A percentile compares a stretch with the other conserved stretches of the same genome.
Evolutionary conservation across 176 grass and related monocot species (phyloP).

Genomic region (Musa acuminata): DNA sequence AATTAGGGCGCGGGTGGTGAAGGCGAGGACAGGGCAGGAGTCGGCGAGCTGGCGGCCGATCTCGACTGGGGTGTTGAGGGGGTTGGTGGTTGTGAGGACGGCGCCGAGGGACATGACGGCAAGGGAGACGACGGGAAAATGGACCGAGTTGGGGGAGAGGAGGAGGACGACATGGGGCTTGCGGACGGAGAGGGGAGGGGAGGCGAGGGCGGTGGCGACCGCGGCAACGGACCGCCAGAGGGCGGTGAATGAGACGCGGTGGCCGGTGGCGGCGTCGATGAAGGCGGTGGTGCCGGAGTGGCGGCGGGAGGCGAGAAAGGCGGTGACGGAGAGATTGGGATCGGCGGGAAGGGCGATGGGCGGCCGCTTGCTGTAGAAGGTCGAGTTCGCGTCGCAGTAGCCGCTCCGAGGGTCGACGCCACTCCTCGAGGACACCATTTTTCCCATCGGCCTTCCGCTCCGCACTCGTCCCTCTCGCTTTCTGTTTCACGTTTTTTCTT

Average conservation of each 20-base stretch:
- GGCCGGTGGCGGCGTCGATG: slow-evolving; percentile 55
- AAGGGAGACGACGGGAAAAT: too few species aligned
- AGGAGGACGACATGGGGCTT: slow-evolving; percentile 72
- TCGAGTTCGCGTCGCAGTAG: too few species aligned
- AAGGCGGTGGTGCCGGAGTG: slow-evolving; percentile 72
- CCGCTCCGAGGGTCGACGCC: too few species aligned
- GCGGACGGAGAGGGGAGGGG: slow-evolving; percentile 53
- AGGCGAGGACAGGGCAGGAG: too few species aligned
- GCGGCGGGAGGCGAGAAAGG: slow-evolving; percentile 53
- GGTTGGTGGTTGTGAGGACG: slow-evolving; percentile 81
- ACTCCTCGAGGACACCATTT: too few species aligned
- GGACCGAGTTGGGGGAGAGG: slow-evolving; percentile 76
- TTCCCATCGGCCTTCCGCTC: too few species aligned
- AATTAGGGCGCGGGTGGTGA: slow-evolving; percentile 53
- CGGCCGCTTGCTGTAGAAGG: too few species aligned
- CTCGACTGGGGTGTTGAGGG: slow-evolving; percentile 69
- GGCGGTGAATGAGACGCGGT: slow-evolving; percentile 46
- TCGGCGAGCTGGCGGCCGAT: slow-evolving; percentile 76
- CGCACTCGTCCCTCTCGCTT: too few species aligned
- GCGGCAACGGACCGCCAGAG: slow-evolving; percentile 62
- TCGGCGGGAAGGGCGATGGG: too few species aligned
- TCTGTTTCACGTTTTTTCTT: slow-evolving; percentile 5
- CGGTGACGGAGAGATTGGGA: too few species aligned
- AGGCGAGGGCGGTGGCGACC: slow-evolving; percentile 46
- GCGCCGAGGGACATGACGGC: slow-evolving; percentile 74